Percentiles rank a stretch among this genome's conserved stretches.
These are phyloP conservation scores for Xylaria palmicola DNA, from an alignment of 495 filamentous ascomycete species.

Conservation along the genomic window DNA sequence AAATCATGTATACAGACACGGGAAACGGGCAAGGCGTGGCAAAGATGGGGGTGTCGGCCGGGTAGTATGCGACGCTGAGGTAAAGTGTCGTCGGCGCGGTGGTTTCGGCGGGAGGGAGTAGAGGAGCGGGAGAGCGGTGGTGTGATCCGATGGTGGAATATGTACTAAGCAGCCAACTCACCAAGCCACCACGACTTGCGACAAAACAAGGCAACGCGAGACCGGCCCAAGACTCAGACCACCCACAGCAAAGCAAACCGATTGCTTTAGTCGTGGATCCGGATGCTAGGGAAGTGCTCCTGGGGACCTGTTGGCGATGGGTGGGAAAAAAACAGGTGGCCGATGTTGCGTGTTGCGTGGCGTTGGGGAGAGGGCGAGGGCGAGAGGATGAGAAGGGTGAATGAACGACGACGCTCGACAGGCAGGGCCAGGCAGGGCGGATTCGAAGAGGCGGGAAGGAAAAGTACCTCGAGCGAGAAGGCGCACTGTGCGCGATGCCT, in stretches of 20 bases:
- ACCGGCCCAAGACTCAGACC: neutral
- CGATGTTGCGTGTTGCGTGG: neutral
- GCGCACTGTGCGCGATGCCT: neutral
- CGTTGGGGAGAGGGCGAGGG: neutral
- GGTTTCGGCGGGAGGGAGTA: too few relatives aligned
- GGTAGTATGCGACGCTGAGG: neutral
- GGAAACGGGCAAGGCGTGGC: neutral
- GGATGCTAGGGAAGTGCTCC: neutral
- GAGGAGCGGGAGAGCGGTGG: neutral
- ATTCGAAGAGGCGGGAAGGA: neutral
- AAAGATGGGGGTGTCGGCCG: neutral
- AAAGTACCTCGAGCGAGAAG: neutral
- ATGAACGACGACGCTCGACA: neutral
- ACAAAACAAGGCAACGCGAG: conserved; percentile 8
- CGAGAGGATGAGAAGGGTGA: neutral
- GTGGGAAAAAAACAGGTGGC: neutral
- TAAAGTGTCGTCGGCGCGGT: too few relatives aligned
- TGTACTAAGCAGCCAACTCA: conserved; percentile 1
- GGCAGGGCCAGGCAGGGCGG: neutral
- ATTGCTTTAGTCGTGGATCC: neutral
- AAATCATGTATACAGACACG: conserved; percentile 23
- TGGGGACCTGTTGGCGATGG: neutral
- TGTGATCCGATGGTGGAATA: conserved; percentile 1
- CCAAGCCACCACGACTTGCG: neutral
- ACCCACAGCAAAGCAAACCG: neutral